A percentile compares a stretch with the other conserved stretches of the same genome.
Conservation (phyloP, 805 yeast genomes). For the Saccharomycopsis microspora region DNA sequence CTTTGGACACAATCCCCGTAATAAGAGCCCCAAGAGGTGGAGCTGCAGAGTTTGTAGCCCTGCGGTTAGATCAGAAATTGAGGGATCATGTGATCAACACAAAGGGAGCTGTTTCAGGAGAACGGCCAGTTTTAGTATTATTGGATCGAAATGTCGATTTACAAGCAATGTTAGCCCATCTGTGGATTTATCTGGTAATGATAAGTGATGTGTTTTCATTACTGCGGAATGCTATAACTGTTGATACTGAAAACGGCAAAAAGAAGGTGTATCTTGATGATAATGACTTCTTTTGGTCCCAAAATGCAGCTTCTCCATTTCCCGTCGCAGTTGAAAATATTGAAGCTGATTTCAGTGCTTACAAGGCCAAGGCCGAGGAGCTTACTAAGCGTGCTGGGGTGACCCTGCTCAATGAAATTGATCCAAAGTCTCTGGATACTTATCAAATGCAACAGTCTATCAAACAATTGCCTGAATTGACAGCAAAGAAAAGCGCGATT, state of each 20-base stretch:
- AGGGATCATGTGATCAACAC: slow-evolving; percentile 64
- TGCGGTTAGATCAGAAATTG: slow-evolving; percentile 69
- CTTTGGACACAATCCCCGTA: slow-evolving; percentile 73
- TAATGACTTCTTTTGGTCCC: slow-evolving; percentile 83
- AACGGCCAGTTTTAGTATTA: slow-evolving; percentile 63
- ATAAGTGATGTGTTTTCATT: slow-evolving; percentile 85
- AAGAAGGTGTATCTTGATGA: slow-evolving; percentile 85
- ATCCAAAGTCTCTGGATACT: slow-evolving; percentile 36
- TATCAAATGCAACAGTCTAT: slow-evolving; percentile 74
- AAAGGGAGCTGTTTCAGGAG: slow-evolving; percentile 14
- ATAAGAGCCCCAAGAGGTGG: slow-evolving; percentile 88
- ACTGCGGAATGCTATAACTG: slow-evolving; percentile 69
- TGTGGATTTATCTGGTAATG: slow-evolving; percentile 97
- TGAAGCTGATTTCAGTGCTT: slow-evolving; percentile 67
- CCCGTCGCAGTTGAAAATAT: slow-evolving; percentile 99
- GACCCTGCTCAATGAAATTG: slow-evolving; percentile 63
- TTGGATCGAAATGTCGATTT: slow-evolving; percentile 85
- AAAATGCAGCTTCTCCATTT: slow-evolving; percentile 79
- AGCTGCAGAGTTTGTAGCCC: slow-evolving; percentile 91
- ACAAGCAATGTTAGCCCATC: slow-evolving; percentile 89
- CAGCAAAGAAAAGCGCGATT: slow-evolving; percentile 75
- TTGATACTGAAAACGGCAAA: slow-evolving; percentile 39
- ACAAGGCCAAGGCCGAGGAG: slow-evolving; percentile 81
- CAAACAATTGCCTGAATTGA: slow-evolving; percentile 83
- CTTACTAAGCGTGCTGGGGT: slow-evolving; percentile 69